Evolutionary conservation across 2,329 filamentous ascomycete species (phyloP).

Genomic region (Diplodia intermedia): DNA sequence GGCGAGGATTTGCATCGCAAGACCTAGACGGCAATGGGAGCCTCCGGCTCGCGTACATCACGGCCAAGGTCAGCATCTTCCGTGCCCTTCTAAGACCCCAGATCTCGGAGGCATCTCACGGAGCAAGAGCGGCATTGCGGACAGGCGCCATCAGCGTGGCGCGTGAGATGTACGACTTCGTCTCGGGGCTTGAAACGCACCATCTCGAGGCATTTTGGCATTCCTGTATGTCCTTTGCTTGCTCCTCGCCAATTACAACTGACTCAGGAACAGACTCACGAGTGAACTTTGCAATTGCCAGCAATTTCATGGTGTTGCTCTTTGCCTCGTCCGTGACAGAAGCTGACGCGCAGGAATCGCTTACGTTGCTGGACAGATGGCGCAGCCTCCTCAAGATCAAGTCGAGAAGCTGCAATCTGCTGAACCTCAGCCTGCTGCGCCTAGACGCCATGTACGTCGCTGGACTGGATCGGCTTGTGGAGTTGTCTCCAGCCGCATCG

Average conservation of each 20-base stretch:
- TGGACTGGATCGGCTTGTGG: slow-evolving; percentile 41
- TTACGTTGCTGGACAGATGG: slow-evolving; percentile 42
- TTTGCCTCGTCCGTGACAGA: slow-evolving; percentile 42
- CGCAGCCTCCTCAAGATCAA: slow-evolving; percentile 43
- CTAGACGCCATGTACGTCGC: slow-evolving; percentile 43
- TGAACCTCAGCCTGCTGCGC: slow-evolving; percentile 43
- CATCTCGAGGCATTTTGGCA: slow-evolving; percentile 47
- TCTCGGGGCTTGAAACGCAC: slow-evolving; percentile 40
- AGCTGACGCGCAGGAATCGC: slow-evolving; percentile 42
- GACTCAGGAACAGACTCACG: slow-evolving; percentile 40
- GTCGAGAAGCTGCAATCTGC: slow-evolving; percentile 44
- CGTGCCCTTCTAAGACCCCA: slow-evolving; percentile 57
- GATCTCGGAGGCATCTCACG: slow-evolving; percentile 39
- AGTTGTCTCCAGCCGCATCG: slow-evolving; percentile 41
- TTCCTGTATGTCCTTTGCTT: slow-evolving; percentile 40
- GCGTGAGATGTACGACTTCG: slow-evolving; percentile 42
- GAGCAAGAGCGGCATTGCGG: slow-evolving; percentile 42
- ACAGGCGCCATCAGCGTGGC: slow-evolving; percentile 43
- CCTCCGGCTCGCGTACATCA: slow-evolving; percentile 60
- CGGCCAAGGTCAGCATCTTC: slow-evolving; percentile 60
- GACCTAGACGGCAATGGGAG: slow-evolving; percentile 56
- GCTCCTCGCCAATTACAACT: background rate
- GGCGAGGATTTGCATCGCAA: slow-evolving; percentile 42
- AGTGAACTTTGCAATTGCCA: slow-evolving; percentile 46
- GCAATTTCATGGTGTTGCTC: slow-evolving; percentile 44